These are phyloP conservation scores for Pythium aphanidermatum DNA, from an alignment of 352 stramenopile species.

Conservation along the genomic window DNA sequence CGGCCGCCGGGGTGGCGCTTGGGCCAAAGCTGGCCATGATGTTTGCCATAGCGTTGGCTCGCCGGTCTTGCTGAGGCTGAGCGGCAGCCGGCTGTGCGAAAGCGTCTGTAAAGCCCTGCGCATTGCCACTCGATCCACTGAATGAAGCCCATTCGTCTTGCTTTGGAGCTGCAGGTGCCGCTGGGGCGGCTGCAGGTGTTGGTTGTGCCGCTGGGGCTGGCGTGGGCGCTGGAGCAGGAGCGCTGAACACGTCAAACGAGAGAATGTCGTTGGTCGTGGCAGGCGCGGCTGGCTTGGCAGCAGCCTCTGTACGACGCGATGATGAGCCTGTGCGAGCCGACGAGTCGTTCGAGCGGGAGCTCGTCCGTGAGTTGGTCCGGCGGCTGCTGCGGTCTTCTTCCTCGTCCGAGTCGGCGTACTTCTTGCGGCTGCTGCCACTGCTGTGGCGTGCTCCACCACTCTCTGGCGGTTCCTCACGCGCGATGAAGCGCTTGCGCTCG, in stretches of 20 bases:
- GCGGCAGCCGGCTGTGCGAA: constrained; percentile 31
- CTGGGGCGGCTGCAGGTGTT: constrained; percentile 10
- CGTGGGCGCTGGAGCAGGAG: constrained; percentile 23
- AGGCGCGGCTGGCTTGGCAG: constrained; percentile 14
- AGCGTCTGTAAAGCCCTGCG: constrained; percentile 29
- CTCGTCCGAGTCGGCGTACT: constrained; percentile 30
- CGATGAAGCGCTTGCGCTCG: constrained; percentile 76
- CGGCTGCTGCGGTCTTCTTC: constrained; percentile 31
- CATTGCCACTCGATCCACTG: constrained; percentile 39
- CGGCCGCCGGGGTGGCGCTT: constrained; percentile 14
- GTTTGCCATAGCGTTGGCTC: constrained; percentile 75
- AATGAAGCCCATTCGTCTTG: constrained; percentile 80
- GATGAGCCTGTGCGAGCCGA: constrained; percentile 19
- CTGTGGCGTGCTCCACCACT: constrained; percentile 12
- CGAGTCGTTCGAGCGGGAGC: constrained; percentile 13
- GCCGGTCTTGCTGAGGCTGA: constrained; percentile 34
- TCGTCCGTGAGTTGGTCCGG: constrained; percentile 27
- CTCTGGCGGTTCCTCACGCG: constrained; percentile 32
- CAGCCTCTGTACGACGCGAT: constrained; percentile 27
- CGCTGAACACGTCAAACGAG: constrained; percentile 63
- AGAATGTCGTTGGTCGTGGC: constrained; percentile 54
- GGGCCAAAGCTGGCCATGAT: constrained; percentile 84
- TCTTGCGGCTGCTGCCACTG: constrained; percentile 25
- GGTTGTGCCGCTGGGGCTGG: constrained; percentile 20
- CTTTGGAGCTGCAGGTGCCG: constrained; percentile 14